Base-by-base conservation (phyloP, 805 yeast species). In the Zygosaccharomyces bailii region DNA sequence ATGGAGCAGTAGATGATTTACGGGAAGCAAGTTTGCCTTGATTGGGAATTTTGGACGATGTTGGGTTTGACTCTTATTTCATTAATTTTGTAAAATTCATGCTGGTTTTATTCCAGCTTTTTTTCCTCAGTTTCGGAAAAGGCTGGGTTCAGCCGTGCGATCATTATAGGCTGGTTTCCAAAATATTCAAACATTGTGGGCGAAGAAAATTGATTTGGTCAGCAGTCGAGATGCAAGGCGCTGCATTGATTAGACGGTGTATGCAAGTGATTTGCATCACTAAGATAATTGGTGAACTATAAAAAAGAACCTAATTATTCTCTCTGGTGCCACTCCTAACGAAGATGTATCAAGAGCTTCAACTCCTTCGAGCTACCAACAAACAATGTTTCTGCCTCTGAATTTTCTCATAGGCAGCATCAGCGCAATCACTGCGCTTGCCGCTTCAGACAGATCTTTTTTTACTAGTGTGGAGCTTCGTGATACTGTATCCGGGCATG, bases 401-500 rank as follows among this genome's bases (percentile, higher is more conserved):
- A 14, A 34, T 24, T 35, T 38, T 34, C 37, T 45, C 14, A 20
- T 42, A 42, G 38, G 46, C 18, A 14, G 43, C 36, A 27, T 45
- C 11, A 35, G 37, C 36, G 33, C 44, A 10, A 27, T 42, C 13
- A 25, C 39, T 9, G 42, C 42, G 5, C 10, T 51, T 8, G 41
- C 55, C 11, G 49, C 51, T 5, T 43, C 51, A 7, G 14, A 37
- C 43, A 23, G 38, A 34, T 30, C 54, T 44, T 50, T 50, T 17
- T 54, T 61, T 43, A 45, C 52, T 5, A 46, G 43, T 35, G 53
- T 61, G 7, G 52, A 53, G 29, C 19, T 62, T 3, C 25, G 51
- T n/a, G 65, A 61, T 39, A 43, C 63, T 9, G 47, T 53, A 38
- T 51, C 61, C 2, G 48, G 49, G 4, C 37, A 51, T n/a, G 39